Base-by-base conservation (phyloP, 1,284 basidiomycete species). In the Ganoderma resinaceum region DNA sequence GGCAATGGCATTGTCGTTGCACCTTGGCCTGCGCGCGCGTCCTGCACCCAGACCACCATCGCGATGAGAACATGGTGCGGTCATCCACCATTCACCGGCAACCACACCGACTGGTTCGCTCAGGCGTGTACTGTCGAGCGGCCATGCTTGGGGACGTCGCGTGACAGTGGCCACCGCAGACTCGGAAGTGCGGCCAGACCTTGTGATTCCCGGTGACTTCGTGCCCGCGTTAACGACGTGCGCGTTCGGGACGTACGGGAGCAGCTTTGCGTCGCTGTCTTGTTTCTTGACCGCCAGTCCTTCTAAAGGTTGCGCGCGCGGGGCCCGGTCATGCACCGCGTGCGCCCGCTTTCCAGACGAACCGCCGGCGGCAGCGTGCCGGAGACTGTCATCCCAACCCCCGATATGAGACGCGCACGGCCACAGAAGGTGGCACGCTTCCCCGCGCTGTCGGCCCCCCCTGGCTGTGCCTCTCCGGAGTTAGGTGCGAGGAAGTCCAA, bases 401-500 rank as follows among this genome's bases (percentile, higher is more conserved):
- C 52, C 31, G 33, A 33, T 42, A 40, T 29, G 35, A 40, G 23
- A 23, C 37, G 14, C 58, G 38, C 37, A 40, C 23, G 52, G 29
- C 26, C 31, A 33, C 31, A 55, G 31, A 55, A 29, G 31, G 29
- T 29, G 31, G 14, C 52, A 33, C 2, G 52, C 29, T 55, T 55
- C 52, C 52, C 29, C 8, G 55, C 11, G 37, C 23, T 40, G 29
- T 20, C 33, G 31, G 18, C 23, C 58, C 26, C 35, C 29, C n/a
- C 23, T 38, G 58, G 35, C n/a, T 46, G 61, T 62, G 61, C 66
- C 59, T 66, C 66, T 58, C 57, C 61, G 66, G 66, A 62, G 53
- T 66, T 59, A 63, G 62, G 8, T 62, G 61, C 60, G 52, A 46
- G 63, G 58, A 64, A 61, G 37, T 55, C 70, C 63, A 40, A 72